These are phyloP conservation scores for Corchorus olitorius DNA, from an alignment of 345 rosid genomes.

Conservation along the genomic window DNA sequence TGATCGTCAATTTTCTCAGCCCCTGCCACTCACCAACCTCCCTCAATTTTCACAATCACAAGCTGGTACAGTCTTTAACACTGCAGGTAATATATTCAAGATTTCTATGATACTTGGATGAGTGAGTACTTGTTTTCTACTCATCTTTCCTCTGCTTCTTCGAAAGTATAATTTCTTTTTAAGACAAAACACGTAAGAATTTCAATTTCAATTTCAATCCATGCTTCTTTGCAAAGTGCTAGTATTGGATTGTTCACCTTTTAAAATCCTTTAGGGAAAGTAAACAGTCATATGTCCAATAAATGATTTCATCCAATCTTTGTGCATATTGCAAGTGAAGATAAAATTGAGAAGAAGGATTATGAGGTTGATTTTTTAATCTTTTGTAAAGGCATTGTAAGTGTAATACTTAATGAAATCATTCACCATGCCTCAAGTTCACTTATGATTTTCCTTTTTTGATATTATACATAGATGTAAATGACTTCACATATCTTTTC, in stretches of 20 bases:
- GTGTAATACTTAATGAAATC: no score
- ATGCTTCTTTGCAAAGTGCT: neutral
- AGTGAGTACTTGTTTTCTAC: neutral
- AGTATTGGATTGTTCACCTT: neutral
- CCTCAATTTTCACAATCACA: conserved; percentile 20
- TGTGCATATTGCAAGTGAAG: no score
- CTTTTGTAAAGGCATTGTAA: no score
- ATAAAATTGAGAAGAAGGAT: no score
- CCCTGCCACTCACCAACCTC: conserved; percentile 24
- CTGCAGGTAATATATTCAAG: conserved; percentile 25
- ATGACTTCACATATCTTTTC: no score
- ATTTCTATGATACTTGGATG: conserved; percentile 4
- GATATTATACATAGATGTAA: no score
- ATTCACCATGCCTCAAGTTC: no score
- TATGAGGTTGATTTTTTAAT: no score
- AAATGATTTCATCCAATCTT: no score
- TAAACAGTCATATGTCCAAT: no score
- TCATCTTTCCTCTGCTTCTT: neutral
- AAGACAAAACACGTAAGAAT: neutral
- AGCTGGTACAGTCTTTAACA: conserved; percentile 19
- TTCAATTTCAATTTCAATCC: conserved; percentile 7
- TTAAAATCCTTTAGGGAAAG: no score
- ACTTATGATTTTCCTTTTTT: no score
- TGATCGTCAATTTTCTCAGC: conserved; percentile 23
- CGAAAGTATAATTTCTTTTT: neutral